A percentile compares a stretch with the other conserved stretches of the same genome.
phyloP scores from a whole-genome alignment of 208 protist genomes.

The Trypanosoma scelopori region DNA sequence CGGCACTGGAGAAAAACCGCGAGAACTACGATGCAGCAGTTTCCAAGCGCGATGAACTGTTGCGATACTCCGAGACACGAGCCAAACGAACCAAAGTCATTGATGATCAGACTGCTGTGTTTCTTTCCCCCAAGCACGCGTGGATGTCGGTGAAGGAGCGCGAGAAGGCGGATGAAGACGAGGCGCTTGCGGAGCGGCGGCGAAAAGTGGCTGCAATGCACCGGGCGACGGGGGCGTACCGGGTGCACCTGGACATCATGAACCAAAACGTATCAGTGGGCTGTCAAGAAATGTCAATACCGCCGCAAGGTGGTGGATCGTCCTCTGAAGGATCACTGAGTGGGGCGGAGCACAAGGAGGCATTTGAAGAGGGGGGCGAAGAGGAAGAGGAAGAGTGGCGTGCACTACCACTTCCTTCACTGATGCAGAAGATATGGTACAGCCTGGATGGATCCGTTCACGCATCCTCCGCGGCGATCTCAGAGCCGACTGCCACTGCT shows the following conservation, averaged over 20 bases:
- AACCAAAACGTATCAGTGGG: conserved; percentile 69
- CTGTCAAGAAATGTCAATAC: conserved; percentile 32
- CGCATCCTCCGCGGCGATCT: conserved; percentile 5
- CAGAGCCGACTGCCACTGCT: neutral
- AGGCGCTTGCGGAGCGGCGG: conserved; percentile 47
- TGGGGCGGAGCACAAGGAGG: conserved; percentile 10
- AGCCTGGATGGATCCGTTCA: conserved; percentile 54
- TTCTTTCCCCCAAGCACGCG: conserved; percentile 70
- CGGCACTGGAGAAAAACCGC: conserved; percentile 57
- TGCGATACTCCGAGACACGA: conserved; percentile 72
- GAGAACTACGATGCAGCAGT: conserved; percentile 70
- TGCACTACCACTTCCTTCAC: conserved; percentile 58
- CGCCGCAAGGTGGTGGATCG: neutral
- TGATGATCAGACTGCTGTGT: conserved; percentile 80
- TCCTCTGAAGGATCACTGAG: conserved; percentile 8
- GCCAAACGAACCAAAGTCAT: conserved; percentile 81
- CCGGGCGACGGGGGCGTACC: conserved; percentile 53
- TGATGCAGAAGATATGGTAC: conserved; percentile 87
- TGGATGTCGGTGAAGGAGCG: conserved; percentile 77
- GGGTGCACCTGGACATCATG: conserved; percentile 81
- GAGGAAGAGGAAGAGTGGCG: conserved; percentile 31
- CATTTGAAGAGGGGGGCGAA: conserved; percentile 18
- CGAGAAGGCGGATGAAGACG: conserved; percentile 46
- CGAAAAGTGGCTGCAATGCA: conserved; percentile 67
- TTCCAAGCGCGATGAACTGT: conserved; percentile 63